Conservation (phyloP, 768 basidiomycete species). For the Postia placenta region DNA sequence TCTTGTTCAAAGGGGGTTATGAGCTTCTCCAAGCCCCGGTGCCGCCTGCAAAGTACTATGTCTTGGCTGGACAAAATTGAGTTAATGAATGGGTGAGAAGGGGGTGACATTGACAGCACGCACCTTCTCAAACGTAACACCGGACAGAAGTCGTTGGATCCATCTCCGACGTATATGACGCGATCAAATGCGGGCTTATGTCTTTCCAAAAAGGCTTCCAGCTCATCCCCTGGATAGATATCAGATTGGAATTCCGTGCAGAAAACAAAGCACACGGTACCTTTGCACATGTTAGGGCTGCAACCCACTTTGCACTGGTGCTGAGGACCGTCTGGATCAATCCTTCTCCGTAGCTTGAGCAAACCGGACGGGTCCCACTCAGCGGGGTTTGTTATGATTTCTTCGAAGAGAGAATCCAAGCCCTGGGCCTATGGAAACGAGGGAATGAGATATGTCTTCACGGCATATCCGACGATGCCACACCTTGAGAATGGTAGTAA, state of each 20-base stretch:
- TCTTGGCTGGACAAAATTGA: constrained; percentile 57
- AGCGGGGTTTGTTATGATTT: constrained; percentile 91
- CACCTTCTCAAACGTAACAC: constrained; percentile 73
- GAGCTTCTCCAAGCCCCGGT: constrained; percentile 72
- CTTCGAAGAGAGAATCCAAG: constrained; percentile 65
- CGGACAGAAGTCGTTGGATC: constrained; percentile 94
- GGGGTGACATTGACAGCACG: not conserved
- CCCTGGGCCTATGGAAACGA: constrained; percentile 56
- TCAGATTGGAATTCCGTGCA: not conserved
- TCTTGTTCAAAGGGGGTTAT: constrained; percentile 65
- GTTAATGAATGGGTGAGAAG: not conserved
- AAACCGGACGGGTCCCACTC: constrained; percentile 67
- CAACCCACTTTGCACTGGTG: constrained; percentile 87
- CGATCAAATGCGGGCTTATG: constrained; percentile 62
- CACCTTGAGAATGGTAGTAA: constrained; percentile 83
- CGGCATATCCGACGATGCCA: constrained; percentile 4
- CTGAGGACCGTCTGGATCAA: constrained; percentile 72
- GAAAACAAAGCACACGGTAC: constrained; percentile 27
- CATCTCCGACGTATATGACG: constrained; percentile 90
- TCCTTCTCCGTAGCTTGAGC: constrained; percentile 67
- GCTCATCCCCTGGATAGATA: constrained; percentile 67
- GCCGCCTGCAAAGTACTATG: constrained; percentile 69
- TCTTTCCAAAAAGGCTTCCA: constrained; percentile 71
- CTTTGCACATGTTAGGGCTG: constrained; percentile 98
- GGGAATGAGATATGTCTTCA: not conserved